phyloP scores from a whole-genome alignment of 768 basidiomycete genomes.

The Phaeotremella skinneri region DNA sequence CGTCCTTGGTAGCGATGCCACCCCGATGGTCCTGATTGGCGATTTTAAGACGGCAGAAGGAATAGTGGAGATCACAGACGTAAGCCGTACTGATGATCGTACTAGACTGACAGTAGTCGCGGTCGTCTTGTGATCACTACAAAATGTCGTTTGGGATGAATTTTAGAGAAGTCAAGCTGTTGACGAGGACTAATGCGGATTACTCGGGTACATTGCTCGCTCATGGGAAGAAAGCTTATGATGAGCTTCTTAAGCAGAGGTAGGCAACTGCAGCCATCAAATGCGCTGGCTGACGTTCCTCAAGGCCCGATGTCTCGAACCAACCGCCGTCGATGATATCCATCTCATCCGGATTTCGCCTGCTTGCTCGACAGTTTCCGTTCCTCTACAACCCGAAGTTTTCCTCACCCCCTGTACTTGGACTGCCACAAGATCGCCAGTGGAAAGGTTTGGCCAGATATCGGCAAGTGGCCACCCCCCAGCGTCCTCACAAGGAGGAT shows the following conservation, averaged over 20 bases:
- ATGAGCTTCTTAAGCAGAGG: conserved; percentile 57
- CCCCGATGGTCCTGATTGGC: conserved; percentile 73
- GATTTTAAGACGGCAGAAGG: conserved; percentile 78
- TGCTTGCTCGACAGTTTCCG: conserved; percentile 34
- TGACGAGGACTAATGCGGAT: conserved; percentile 70
- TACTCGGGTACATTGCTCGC: conserved; percentile 67
- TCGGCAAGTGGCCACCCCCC: conserved; percentile 25
- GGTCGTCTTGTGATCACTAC: conserved; percentile 76
- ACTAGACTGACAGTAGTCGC: conserved; percentile 58
- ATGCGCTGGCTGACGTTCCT: neutral
- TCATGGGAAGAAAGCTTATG: conserved; percentile 64
- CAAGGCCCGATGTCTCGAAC: conserved; percentile 27
- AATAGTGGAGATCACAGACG: conserved; percentile 73
- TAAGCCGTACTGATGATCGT: conserved; percentile 40
- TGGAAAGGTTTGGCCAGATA: conserved; percentile 56
- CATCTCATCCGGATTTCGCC: conserved; percentile 38
- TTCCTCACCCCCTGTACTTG: conserved; percentile 39
- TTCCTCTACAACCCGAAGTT: conserved; percentile 36
- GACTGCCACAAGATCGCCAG: conserved; percentile 35
- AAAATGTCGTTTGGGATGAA: conserved; percentile 73
- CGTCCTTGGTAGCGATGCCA: conserved; percentile 79
- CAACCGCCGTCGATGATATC: conserved; percentile 40
- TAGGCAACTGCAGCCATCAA: conserved; percentile 1
- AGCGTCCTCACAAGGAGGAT: conserved; percentile 28
- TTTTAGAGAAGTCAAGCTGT: conserved; percentile 65